Evolutionary conservation across 1,139 yeast genomes (phyloP).

Genomic region (Geotrichum macrosporum): DNA sequence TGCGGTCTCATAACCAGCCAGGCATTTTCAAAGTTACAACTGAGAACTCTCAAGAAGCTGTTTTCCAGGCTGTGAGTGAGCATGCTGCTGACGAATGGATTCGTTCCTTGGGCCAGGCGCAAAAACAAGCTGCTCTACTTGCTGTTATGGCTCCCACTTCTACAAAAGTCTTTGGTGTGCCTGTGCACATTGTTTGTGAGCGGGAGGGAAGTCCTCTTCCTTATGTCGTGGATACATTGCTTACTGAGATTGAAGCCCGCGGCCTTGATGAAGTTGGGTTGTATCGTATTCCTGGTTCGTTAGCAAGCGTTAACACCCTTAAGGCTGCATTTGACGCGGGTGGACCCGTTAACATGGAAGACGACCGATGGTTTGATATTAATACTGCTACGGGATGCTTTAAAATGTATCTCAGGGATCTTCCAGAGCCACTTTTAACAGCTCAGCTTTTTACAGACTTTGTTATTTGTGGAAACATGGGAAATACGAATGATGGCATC

Average conservation of each 20-base stretch:
- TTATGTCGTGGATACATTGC: slow-evolving; percentile 55
- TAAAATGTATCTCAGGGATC: slow-evolving; percentile 76
- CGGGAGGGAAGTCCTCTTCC: slow-evolving; percentile 67
- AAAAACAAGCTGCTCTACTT: slow-evolving; percentile 42
- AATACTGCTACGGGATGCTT: slow-evolving; percentile 89
- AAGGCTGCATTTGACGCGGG: slow-evolving; percentile 70
- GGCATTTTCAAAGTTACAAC: slow-evolving; percentile 59
- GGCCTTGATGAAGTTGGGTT: slow-evolving; percentile 90
- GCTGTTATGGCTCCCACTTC: slow-evolving; percentile 32
- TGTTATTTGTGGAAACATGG: slow-evolving; percentile 35
- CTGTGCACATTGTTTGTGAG: slow-evolving; percentile 67
- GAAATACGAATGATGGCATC: slow-evolving; percentile 35
- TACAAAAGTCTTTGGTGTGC: slow-evolving; percentile 78
- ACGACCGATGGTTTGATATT: slow-evolving; percentile 69
- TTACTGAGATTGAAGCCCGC: slow-evolving; percentile 71
- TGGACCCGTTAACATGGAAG: slow-evolving; percentile 62
- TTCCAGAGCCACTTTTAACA: slow-evolving; percentile 82
- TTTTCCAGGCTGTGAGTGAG: slow-evolving; percentile 66
- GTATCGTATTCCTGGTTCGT: slow-evolving; percentile 86
- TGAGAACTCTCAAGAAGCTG: slow-evolving; percentile 47
- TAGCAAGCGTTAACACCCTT: slow-evolving; percentile 68
- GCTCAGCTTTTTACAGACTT: slow-evolving; percentile 53
- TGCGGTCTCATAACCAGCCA: slow-evolving; percentile 29
- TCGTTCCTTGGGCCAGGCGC: slow-evolving; percentile 41
- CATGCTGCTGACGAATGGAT: slow-evolving; percentile 75